These are phyloP conservation scores for Tricholoma bakamatsutake DNA, from an alignment of 768 basidiomycete species.

Conservation along the genomic window DNA sequence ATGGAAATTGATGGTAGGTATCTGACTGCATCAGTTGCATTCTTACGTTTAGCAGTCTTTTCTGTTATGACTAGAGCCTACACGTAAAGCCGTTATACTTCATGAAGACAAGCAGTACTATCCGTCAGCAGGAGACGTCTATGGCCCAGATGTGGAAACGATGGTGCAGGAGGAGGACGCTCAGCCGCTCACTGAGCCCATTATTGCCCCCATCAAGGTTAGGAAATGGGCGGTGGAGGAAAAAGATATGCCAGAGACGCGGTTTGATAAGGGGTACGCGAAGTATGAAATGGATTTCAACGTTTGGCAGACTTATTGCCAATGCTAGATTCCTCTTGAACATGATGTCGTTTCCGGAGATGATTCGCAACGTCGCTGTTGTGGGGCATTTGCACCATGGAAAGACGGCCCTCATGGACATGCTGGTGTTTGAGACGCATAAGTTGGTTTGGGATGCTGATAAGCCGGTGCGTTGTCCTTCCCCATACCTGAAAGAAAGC, in stretches of 20 bases:
- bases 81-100: constrained; percentile 77
- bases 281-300: neutral
- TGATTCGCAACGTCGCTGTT: constrained; percentile 93
- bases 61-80: constrained; percentile 45
- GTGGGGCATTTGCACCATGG: constrained; percentile 98
- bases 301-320: neutral
- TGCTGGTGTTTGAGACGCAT: constrained; percentile 96
- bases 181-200: constrained; percentile 91
- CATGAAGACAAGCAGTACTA: constrained; percentile 99
- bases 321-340: constrained; percentile 77
- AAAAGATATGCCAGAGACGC: constrained; percentile 91
- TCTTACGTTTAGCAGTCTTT: constrained; percentile 13
- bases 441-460: constrained; percentile 93
- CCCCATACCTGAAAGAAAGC: neutral
- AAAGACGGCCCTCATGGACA: constrained; percentile 95
- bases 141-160: constrained; percentile 92
- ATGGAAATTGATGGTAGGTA: constrained; percentile 80
- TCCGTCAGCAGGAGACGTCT: constrained; percentile 85
- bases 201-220: constrained; percentile 91
- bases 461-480: constrained; percentile 54
- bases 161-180: constrained; percentile 98
- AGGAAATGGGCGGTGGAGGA: constrained; percentile 94
- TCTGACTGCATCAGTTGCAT: constrained; percentile 2
- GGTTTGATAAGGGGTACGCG: constrained; percentile 93
- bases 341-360: constrained; percentile 86